Conservation (phyloP, 208 protist genomes). For the Wallacemonas rigidus region DNA sequence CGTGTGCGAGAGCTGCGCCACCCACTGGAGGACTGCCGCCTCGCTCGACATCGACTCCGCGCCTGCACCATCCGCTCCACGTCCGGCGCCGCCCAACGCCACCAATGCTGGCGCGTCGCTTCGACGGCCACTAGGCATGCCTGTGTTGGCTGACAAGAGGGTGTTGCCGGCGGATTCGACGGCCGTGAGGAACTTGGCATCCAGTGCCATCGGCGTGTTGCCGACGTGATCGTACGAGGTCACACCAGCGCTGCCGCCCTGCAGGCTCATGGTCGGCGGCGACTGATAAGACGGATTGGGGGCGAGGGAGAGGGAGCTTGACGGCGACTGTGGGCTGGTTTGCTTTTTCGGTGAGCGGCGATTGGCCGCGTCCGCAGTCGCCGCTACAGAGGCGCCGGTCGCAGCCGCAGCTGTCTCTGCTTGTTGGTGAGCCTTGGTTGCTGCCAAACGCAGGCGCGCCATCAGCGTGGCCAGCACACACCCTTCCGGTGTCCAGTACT, state of each 20-base stretch:
- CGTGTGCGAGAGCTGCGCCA: constrained; percentile 50
- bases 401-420: background rate
- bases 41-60: constrained; percentile 7
- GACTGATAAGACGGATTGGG: background rate
- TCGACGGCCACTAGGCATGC: background rate
- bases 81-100: background rate
- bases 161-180: background rate
- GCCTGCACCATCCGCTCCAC: constrained; percentile 12
- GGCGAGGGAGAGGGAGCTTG: background rate
- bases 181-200: background rate
- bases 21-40: constrained; percentile 43
- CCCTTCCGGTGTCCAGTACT: constrained; percentile 71
- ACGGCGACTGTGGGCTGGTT: constrained; percentile 2
- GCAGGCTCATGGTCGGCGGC: background rate
- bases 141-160: background rate
- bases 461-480: constrained; percentile 63
- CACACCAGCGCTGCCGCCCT: background rate
- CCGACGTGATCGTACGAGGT: background rate
- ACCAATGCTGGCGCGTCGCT: background rate
- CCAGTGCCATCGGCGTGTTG: background rate
- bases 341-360: background rate
- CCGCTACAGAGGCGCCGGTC: background rate
- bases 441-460: constrained; percentile 30
- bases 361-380: constrained; percentile 25
- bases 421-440: background rate